Conservation (phyloP, 768 basidiomycete genomes). For the Cubamyces sp. region DNA sequence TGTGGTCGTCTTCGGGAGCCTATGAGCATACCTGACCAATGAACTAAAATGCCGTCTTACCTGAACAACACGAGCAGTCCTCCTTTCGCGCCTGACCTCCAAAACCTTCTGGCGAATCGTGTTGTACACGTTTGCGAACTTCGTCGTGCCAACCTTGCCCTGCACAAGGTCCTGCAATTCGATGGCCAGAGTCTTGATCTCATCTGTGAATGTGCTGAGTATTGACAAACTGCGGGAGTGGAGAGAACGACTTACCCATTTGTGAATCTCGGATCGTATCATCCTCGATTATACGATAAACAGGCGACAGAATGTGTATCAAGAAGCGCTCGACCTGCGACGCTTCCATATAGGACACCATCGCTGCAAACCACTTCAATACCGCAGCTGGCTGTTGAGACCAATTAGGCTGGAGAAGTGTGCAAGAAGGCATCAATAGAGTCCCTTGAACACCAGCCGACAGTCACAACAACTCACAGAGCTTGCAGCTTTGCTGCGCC, state of each 20-base stretch:
- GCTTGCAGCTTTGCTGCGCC: slow-evolving; percentile 55
- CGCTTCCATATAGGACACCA: slow-evolving; percentile 72
- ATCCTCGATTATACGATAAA: slow-evolving; percentile 88
- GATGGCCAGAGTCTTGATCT: slow-evolving; percentile 75
- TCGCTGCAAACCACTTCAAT: slow-evolving; percentile 93
- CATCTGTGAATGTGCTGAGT: slow-evolving; percentile 52
- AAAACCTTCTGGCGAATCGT: slow-evolving; percentile 74
- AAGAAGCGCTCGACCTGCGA: slow-evolving; percentile 67
- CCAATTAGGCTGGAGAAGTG: slow-evolving; percentile 69
- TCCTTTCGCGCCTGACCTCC: slow-evolving; percentile 71
- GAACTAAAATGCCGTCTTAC: slow-evolving; percentile 35
- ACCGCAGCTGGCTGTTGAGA: slow-evolving; percentile 77
- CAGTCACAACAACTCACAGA: slow-evolving; percentile 44
- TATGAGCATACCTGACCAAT: background rate
- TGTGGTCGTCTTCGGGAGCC: slow-evolving; percentile 51
- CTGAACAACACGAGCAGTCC: slow-evolving; percentile 51
- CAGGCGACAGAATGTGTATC: slow-evolving; percentile 82
- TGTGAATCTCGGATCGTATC: slow-evolving; percentile 77
- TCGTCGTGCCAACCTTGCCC: slow-evolving; percentile 83
- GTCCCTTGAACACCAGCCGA: slow-evolving; percentile 15
- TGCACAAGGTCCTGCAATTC: slow-evolving; percentile 91
- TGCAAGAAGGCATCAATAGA: background rate
- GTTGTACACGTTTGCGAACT: slow-evolving; percentile 80
- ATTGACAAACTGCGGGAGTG: background rate
- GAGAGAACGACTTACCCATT: slow-evolving; percentile 59